phyloP scores from a whole-genome alignment of 169 alveolate genomes.

The Plasmodium sp. region DNA sequence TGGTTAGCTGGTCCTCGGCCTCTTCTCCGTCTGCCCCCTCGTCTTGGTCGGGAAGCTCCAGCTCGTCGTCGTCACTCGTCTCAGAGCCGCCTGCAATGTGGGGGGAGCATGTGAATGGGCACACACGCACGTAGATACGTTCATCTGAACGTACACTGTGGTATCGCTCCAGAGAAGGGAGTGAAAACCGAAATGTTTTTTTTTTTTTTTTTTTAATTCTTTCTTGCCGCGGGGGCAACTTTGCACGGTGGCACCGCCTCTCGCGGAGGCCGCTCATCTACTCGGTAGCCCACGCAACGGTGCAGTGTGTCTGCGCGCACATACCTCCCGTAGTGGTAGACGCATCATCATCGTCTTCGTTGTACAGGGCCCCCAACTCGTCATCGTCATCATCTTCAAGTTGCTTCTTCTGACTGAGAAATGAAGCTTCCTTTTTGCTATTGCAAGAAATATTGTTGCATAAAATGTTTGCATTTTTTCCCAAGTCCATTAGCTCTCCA shows the following conservation, averaged over 20 bases:
- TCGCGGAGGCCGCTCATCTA: background rate
- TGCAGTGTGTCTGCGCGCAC: background rate
- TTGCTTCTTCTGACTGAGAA: constrained; percentile 5
- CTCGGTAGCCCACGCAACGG: background rate
- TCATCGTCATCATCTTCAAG: constrained; percentile 6
- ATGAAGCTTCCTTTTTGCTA: constrained; percentile 1
- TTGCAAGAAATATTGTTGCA: background rate
- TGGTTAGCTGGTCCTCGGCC: background rate
- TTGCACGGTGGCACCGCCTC: background rate
- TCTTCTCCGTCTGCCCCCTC: background rate
- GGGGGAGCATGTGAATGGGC: background rate
- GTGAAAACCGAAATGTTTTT: background rate
- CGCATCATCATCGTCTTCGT: constrained; percentile 7
- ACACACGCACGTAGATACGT: background rate
- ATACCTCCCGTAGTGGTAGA: constrained; percentile 67
- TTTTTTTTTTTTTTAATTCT: background rate
- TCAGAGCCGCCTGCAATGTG: background rate
- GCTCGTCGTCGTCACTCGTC: background rate
- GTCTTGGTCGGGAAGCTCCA: background rate
- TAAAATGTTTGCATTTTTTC: constrained; percentile 2
- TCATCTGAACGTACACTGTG: background rate
- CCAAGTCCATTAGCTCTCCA: constrained; percentile 3
- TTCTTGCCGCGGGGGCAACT: background rate
- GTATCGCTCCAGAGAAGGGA: background rate
- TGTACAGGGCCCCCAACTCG: background rate